phyloP scores from a whole-genome alignment of 2,329 filamentous ascomycete species.

The Colletotrichum filicis region DNA sequence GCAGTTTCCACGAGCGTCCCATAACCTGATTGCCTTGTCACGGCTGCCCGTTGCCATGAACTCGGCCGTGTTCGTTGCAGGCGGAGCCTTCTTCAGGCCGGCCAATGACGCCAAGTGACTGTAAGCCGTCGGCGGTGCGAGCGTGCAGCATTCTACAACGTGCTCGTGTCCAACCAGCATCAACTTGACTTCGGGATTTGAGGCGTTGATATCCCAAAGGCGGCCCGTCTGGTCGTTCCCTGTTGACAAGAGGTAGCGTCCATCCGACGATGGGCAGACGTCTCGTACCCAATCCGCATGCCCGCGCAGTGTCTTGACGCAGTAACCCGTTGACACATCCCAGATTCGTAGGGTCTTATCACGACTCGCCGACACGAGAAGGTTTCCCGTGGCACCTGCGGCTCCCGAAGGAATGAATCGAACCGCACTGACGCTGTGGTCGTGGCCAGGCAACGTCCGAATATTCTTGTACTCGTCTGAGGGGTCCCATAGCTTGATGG shows the following conservation, averaged over 20 bases:
- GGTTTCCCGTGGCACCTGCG: constrained; percentile 80
- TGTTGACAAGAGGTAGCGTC: constrained; percentile 83
- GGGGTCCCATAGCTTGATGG: constrained; percentile 96
- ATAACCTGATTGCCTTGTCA: constrained; percentile 91
- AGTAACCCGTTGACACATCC: constrained; percentile 94
- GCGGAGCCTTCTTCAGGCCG: constrained; percentile 84
- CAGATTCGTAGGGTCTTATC: constrained; percentile 89
- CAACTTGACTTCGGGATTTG: constrained; percentile 77
- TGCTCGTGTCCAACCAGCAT: constrained; percentile 90
- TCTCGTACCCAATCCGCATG: constrained; percentile 94
- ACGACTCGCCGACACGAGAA: constrained; percentile 86
- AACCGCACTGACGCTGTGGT: constrained; percentile 90
- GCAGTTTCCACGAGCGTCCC: constrained; percentile 86
- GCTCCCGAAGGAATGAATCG: constrained; percentile 89
- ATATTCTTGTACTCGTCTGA: constrained; percentile 96
- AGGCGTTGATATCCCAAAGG: constrained; percentile 84
- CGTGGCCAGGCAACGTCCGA: constrained; percentile 87
- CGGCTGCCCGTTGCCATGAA: constrained; percentile 90
- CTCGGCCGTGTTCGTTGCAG: constrained; percentile 79
- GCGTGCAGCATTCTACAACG: constrained; percentile 84
- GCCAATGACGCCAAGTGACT: constrained; percentile 80
- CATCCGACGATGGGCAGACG: constrained; percentile 84
- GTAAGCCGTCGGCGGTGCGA: constrained; percentile 85
- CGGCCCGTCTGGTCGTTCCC: constrained; percentile 85
- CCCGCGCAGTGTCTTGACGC: constrained; percentile 87